Base-by-base conservation (phyloP, 1,284 basidiomycete genomes). In the Fistulinella cinereoalba region DNA sequence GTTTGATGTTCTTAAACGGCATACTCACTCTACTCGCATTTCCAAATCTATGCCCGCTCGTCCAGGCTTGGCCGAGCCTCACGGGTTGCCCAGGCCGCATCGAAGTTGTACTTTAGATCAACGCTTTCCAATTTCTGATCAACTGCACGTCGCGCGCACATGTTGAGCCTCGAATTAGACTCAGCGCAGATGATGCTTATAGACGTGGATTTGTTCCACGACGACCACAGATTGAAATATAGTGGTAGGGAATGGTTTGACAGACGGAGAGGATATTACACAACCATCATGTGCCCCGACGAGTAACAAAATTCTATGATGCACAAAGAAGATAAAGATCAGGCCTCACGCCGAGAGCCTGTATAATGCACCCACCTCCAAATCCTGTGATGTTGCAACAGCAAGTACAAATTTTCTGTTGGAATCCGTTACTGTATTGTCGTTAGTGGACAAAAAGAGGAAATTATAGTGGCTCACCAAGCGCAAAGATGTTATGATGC, bases 351-450 rank as follows among this genome's bases (percentile, higher is more conserved):
- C 13, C 31, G 3, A 37, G 4, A 21, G 44, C 12, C 29, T 19
- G 12, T 22, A 22, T 10, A 33, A 12, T 19, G 21, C n/a, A 60
- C 70, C 44, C 43, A 83, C 83, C 63, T 92, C 81, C 18, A 95
- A 68, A 65, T 95, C 92, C 36, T 87, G 79, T 36, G 71, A 66
- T 12, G 92, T 95, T 1, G 88, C 91, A 0, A 95, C 85, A 0
- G 76, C 92, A 28, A 94, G 75, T 1, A 94, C 90, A 60, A 94
- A 94, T 62, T 92, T 92, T 50, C 91, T 79, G 43, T 79, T 78
- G 37, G 70, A 66, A 64, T 95, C 92, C 6, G 92, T 94, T 23
- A 94, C 91, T 92, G 54, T 3, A 50, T 47, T 25, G 27, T 22
- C 9, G 37, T 53, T 32, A 53, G 41, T 41, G 6, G 15, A 27